Evolutionary conservation across 495 filamentous ascomycete species (phyloP), one percentile per base, ranked within the genome.

Genomic region (Clohesyomyces aquaticus): DNA sequence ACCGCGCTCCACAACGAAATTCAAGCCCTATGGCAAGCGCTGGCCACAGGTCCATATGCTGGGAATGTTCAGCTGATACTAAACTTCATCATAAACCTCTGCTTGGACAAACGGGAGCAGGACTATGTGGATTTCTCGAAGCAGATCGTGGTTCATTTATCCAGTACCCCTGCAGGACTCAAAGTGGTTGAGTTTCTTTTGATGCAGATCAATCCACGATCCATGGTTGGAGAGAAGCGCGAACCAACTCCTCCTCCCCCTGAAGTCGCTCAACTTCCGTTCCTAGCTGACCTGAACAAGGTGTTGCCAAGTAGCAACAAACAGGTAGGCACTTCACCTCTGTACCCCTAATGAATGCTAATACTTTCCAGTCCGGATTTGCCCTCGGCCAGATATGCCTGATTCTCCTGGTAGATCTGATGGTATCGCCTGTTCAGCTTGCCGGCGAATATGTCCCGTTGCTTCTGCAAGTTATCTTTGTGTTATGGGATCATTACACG

Each of bases 51-150:
- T 1, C 93, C 91, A 0, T 87, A 96, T 76, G 88, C 85, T 3
- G 94, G 93, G n/a, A 98, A 98, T 72, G 94, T 98, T 26, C 88
- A 94, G 63, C 81, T 98, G 18, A 88, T 97, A 10, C 82, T 98
- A 3, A 90, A 98, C 72, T 98, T 98, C 71, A 93, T 98, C 73
- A 97, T 98, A 73, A 86, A 82, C 23, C 83, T 97, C 4, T 98
- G 94, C 66, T 75, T 98, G 29, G 95, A 98, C 62, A 86, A 91
- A 48, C 85, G 93, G 54, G 94, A 98, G 67, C 95, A 98, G 65
- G 97, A 96, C 65, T 97, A 96, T 77, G 92, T 98, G 46, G 91
- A 96, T 63, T 96, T 91, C 72, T 91, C 94, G 2, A 98, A 98
- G 77, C 94, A 98, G 75, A 90, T 98, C 32, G 91, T 98, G 22